Evolutionary conservation across 2,329 filamentous ascomycete species (phyloP), one percentile per base, ranked within the genome.

Genomic region (Beauveria bassiana): DNA sequence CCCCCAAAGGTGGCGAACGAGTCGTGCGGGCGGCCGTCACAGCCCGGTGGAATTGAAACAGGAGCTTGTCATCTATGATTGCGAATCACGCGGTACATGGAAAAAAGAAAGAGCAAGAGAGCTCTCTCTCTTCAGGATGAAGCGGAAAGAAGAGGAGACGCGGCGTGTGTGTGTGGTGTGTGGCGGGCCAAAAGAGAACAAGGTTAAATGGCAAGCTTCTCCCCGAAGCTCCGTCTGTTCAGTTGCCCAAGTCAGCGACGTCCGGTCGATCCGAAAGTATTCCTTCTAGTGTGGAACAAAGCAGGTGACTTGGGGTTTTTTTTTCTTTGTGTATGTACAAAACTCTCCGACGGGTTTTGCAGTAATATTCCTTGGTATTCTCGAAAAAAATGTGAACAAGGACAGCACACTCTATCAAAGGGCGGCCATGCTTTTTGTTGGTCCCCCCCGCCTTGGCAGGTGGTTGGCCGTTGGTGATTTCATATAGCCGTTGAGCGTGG

Each of bases 241-340:
- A 49, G 40, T 47, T 28, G 54, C 54, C 20, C 16, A 5, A 38
- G 34, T 5, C 34, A 38, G 12, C 34, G 3, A 38, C 12, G 34
- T 14, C 55, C 55, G 55, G 20, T 49, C 55, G 55, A 58, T 58
- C 55, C 55, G 55, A 45, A 57, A 57, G 54, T 40, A 34, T 56
- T 56, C 54, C 54, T 56, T 56, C 42, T 42, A 56, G 26, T 47
- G 31, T 34, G 31, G 31, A 34, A 38, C 34, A 38, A 38, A 38
- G 34, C 34, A 38, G 34, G 12, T 38, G 34, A 38, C 34, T 16
- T 22, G 22, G 22, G 22, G 22, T 22, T 22, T 22, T 22, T 38
- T 34, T 34, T 14, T 5, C 5, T 34, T 14, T 14, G 5, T 1
- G 3, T 5, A 0, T 14, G 8, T 31, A 3, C 5, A 16, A 5